Evolutionary conservation across 345 rosid species (phyloP).

Genomic region (Alliaria petiolata): DNA sequence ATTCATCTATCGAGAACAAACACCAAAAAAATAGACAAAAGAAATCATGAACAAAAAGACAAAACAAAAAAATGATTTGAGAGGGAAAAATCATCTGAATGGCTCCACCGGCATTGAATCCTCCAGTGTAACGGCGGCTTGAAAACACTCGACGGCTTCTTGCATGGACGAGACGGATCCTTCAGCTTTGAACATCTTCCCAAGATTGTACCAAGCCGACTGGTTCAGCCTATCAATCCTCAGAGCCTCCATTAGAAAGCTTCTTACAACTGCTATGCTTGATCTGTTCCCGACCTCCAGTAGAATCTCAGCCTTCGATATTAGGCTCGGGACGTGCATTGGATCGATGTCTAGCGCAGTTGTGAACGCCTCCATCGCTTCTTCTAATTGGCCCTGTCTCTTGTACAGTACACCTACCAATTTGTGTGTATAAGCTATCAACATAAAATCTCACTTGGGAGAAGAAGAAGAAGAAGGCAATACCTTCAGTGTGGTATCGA

Average conservation of each 20-base stretch:
- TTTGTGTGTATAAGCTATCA: not conserved
- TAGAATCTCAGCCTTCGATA: conserved; percentile 56
- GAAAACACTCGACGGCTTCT: conserved; percentile 66
- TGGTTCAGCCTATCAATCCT: conserved; percentile 54
- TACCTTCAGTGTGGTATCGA: conserved; percentile 57
- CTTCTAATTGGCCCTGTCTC: conserved; percentile 50
- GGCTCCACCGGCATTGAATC: conserved; percentile 73
- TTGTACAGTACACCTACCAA: conserved; percentile 47
- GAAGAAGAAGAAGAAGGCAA: not conserved
- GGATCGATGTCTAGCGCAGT: conserved; percentile 61
- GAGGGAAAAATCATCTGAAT: conserved; percentile 45
- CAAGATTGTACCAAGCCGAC: conserved; percentile 78
- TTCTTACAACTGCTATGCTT: conserved; percentile 40
- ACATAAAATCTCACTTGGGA: not conserved
- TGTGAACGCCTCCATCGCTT: conserved; percentile 51
- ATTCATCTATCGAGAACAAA: conserved; percentile 10
- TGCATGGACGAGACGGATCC: conserved; percentile 37
- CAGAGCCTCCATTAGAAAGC: conserved; percentile 66
- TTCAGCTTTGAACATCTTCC: conserved; percentile 47
- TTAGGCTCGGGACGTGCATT: conserved; percentile 57
- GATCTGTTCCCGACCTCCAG: conserved; percentile 39
- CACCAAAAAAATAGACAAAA: not conserved
- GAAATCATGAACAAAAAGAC: not conserved
- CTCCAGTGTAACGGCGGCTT: conserved; percentile 60
- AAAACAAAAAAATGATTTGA: not conserved